A percentile compares a stretch with the other conserved stretches of the same genome.
Conservation (phyloP, 495 filamentous ascomycete species). For the Saxispiralis lemnorum region DNA sequence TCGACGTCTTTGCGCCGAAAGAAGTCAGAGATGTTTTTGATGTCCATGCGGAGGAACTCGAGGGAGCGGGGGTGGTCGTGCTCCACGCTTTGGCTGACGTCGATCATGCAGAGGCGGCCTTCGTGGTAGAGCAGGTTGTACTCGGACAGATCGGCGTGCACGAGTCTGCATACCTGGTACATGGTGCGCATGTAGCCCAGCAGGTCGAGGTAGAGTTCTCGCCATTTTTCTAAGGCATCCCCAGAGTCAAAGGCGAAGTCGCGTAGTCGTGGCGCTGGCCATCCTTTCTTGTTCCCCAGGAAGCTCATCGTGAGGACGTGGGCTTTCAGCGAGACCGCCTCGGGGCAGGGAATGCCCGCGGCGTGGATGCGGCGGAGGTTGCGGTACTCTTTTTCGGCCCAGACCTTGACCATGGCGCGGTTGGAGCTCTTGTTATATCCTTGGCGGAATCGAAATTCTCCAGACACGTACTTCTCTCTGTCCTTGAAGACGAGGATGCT, state of each 20-base stretch:
- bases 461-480: constrained; percentile 80
- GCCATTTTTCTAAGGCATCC: constrained; percentile 45
- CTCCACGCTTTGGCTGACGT: constrained; percentile 92
- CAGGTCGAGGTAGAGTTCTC: constrained; percentile 59
- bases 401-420: constrained; percentile 88
- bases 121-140: constrained; percentile 91
- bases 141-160: constrained; percentile 91
- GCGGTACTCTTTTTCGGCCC: constrained; percentile 96
- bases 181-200: constrained; percentile 77
- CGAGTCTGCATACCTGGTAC: constrained; percentile 75
- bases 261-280: constrained; percentile 66
- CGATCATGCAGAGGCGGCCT: constrained; percentile 73
- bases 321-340: constrained; percentile 68
- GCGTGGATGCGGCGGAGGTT: constrained; percentile 69
- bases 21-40: constrained; percentile 88
- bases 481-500: constrained; percentile 94
- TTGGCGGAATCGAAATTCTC: constrained; percentile 66
- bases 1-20: constrained; percentile 73
- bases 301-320: constrained; percentile 92
- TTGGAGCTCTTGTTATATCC: constrained; percentile 86
- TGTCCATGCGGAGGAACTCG: constrained; percentile 90
- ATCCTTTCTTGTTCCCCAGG: constrained; percentile 69
- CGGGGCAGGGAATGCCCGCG: constrained; percentile 76
- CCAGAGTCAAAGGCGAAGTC: constrained; percentile 42
- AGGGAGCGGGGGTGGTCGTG: constrained; percentile 82